These are phyloP conservation scores for Periglandula ipomoeae DNA, from an alignment of 2,329 filamentous ascomycete species.

Conservation along the genomic window DNA sequence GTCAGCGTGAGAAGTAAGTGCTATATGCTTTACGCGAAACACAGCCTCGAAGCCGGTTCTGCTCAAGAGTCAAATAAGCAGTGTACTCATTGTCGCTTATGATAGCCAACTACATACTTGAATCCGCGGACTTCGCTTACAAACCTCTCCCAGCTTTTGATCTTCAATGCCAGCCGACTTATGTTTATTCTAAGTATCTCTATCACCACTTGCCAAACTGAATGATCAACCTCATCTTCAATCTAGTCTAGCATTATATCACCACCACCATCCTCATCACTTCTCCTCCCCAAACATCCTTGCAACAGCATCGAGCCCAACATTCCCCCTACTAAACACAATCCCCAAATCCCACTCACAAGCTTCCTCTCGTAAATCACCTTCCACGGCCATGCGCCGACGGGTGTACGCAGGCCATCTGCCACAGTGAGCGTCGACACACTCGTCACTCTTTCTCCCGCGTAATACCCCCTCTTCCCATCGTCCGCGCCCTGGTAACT, in stretches of 20 bases:
- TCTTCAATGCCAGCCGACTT: too few relatives aligned
- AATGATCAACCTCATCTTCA: too few relatives aligned
- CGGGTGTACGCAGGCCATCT: conserved; percentile 77
- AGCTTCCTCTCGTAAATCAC: conserved; percentile 66
- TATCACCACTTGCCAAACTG: too few relatives aligned
- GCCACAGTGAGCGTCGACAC: conserved; percentile 78
- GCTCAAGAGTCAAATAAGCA: too few relatives aligned
- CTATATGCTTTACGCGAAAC: too few relatives aligned
- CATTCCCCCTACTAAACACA: conserved; percentile 52
- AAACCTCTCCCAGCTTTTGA: too few relatives aligned
- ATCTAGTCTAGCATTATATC: background rate
- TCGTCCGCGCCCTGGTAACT: conserved; percentile 78
- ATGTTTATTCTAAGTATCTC: too few relatives aligned
- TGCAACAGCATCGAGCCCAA: conserved; percentile 44
- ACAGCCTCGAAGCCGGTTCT: too few relatives aligned
- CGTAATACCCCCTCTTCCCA: conserved; percentile 58
- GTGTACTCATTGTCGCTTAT: too few relatives aligned
- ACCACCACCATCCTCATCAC: background rate
- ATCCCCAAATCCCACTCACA: conserved; percentile 63
- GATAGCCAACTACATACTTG: too few relatives aligned
- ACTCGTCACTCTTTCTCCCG: conserved; percentile 51
- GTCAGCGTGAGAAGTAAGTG: too few relatives aligned
- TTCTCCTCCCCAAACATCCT: conserved; percentile 31
- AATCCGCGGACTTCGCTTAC: too few relatives aligned
- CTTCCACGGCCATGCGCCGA: conserved; percentile 67